A percentile compares a stretch with the other conserved stretches of the same genome.
These are phyloP conservation scores for Colletotrichum phormii DNA, from an alignment of 2,329 filamentous ascomycete genomes.

Conservation along the genomic window DNA sequence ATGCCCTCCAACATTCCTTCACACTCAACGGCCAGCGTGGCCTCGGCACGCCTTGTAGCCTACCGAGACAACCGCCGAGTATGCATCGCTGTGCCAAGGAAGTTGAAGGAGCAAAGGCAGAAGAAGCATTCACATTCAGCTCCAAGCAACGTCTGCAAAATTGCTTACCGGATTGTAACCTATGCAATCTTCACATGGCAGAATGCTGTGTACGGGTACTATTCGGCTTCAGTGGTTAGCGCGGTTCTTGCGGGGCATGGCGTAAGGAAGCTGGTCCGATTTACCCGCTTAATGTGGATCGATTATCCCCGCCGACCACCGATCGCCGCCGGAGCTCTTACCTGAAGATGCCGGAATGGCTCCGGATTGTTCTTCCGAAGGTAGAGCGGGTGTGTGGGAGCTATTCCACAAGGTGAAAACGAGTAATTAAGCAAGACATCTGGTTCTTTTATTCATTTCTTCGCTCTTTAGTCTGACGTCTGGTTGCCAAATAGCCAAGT, in stretches of 20 bases:
- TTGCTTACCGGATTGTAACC: too few relatives aligned
- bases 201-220: not conserved
- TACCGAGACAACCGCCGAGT: not conserved
- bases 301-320: too few relatives aligned
- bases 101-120: not conserved
- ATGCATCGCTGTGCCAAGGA: not conserved
- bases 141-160: not conserved
- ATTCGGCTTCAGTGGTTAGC: not conserved
- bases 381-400: not conserved
- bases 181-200: not conserved
- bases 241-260: not conserved
- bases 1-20: not conserved
- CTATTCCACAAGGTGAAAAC: not conserved
- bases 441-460: not conserved
- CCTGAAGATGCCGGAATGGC: not conserved
- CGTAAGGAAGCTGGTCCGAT: not conserved
- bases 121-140: not conserved
- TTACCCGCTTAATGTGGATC: not conserved
- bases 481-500: too few relatives aligned
- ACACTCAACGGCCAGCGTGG: not conserved
- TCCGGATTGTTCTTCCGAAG: not conserved
- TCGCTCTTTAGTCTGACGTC: not conserved
- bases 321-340: not conserved
- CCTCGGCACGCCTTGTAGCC: not conserved
- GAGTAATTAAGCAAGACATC: fast-evolving